Percentiles rank a stretch among this genome's conserved stretches.
Evolutionary conservation across 306 rosid species (phyloP).

Genomic region (Cicer pinnatifidum): DNA sequence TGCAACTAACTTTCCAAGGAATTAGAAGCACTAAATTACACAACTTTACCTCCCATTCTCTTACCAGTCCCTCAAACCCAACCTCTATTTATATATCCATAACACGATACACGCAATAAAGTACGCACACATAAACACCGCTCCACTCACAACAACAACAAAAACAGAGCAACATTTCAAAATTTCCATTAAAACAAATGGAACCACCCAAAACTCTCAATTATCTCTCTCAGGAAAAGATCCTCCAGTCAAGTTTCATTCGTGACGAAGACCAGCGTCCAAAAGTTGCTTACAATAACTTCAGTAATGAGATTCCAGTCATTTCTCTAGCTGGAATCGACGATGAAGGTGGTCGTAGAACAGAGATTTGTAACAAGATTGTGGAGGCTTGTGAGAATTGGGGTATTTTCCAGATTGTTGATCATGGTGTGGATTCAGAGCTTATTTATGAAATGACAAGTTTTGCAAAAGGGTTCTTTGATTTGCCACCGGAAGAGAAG

Average conservation of each 20-base stretch:
- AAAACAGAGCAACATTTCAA: background rate
- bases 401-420: slow-evolving; percentile 86
- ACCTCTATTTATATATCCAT: background rate
- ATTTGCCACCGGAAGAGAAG: slow-evolving; percentile 78
- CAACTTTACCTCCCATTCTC: background rate
- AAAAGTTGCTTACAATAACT: slow-evolving; percentile 70
- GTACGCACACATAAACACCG: background rate
- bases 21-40: too few relatives aligned
- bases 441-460: slow-evolving; percentile 70
- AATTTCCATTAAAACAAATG: slow-evolving; percentile 18
- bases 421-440: slow-evolving; percentile 67
- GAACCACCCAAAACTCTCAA: slow-evolving; percentile 61
- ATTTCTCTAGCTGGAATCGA: slow-evolving; percentile 83
- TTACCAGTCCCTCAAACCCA: background rate
- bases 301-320: slow-evolving; percentile 78
- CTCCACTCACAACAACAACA: background rate
- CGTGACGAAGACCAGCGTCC: slow-evolving; percentile 92
- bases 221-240: slow-evolving; percentile 56
- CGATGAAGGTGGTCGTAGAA: slow-evolving; percentile 52
- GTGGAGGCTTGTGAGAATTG: slow-evolving; percentile 87
- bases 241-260: slow-evolving; percentile 60
- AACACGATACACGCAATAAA: too few relatives aligned
- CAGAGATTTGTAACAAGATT: slow-evolving; percentile 58
- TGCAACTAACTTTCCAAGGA: too few relatives aligned
- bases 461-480: slow-evolving; percentile 69